Base-by-base conservation (phyloP, 1,139 yeast genomes). In the Geotrichum carabidarum region DNA sequence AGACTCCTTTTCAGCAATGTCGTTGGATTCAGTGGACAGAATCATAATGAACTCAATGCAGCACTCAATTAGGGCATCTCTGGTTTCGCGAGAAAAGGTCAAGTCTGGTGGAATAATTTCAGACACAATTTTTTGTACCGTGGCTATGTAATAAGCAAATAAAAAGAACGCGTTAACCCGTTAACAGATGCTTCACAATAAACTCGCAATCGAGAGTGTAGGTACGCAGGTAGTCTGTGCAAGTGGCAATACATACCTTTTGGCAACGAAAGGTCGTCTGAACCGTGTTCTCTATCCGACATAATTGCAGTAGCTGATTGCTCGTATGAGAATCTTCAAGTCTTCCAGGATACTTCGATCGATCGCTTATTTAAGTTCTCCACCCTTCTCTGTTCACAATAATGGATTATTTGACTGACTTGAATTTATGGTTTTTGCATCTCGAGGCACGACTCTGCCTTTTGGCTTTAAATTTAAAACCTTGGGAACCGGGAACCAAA, bases 11-110 rank as follows among this genome's bases (percentile, higher is more conserved):
- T 93, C 99, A 0, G 99, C 98, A 62, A 93, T 89, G 62, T 94
- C 99, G 66, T 94, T 91, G 58, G 94, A 86, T 71, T 90, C 96
- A 2, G 96, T 87, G 11, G 96, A 86, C 51, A 93, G 75, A 60
- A 93, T 89, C 95, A 93, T 93, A 58, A 94, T 86, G 67, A 93
- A 93, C 71, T 90, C 97, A 56, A 93, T 90, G 65, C 98, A 91
- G 69, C 97, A 90, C 68, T 93, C 97, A 47, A 95, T 93, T 48
- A 93, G 80, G 53, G 96, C 95, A 67, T 93, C 99, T 59, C 98
- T 77, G 6, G 98, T 96, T 61, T 93, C 99, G 63, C 91, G 87
- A 51, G 96, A 83, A 62, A 93, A 89, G 17, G 93, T 84, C 53
- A 89, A 77, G 66, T 91, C 97, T 22, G 82, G 75, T 14, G 96